Conservation (phyloP, 2,329 filamentous ascomycete species). For the Myriosclerotinia scirpicola region DNA sequence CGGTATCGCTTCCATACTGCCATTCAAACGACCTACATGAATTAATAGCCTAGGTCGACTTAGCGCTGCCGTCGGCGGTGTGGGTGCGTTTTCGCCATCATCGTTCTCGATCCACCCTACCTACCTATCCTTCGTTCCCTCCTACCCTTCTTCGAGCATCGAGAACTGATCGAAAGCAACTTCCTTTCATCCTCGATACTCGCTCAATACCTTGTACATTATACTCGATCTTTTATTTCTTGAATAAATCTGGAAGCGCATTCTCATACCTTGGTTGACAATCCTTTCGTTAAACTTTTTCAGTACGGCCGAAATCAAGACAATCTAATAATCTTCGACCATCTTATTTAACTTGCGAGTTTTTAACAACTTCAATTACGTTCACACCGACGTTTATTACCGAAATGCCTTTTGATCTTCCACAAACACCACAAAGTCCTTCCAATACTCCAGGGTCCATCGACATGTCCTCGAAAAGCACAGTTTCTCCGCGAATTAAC, state of each 20-base stretch:
- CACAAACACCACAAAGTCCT: slow-evolving; percentile 66
- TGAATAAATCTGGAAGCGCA: slow-evolving; percentile 18
- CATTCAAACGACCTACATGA: slow-evolving; percentile 29
- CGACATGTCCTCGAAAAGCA: slow-evolving; percentile 46
- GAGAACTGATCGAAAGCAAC: slow-evolving; percentile 15
- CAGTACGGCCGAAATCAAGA: slow-evolving; percentile 4
- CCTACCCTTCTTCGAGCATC: slow-evolving; percentile 15
- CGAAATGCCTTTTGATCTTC: slow-evolving; percentile 61
- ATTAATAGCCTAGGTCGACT: slow-evolving; percentile 23
- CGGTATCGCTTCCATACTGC: slow-evolving; percentile 24
- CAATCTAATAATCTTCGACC: not conserved
- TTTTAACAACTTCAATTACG: slow-evolving; percentile 22
- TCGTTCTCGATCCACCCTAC: slow-evolving; percentile 23
- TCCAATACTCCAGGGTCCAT: slow-evolving; percentile 57
- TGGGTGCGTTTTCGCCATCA: slow-evolving; percentile 30
- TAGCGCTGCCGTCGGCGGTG: slow-evolving; percentile 31
- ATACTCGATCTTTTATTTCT: not conserved
- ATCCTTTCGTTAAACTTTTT: slow-evolving; percentile 10
- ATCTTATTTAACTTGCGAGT: not conserved
- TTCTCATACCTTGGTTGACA: slow-evolving; percentile 17
- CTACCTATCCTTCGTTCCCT: slow-evolving; percentile 24
- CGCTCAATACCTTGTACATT: slow-evolving; percentile 3
- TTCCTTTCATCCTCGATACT: slow-evolving; percentile 22
- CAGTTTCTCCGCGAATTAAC: slow-evolving; percentile 48
- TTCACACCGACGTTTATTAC: not conserved